A percentile compares a stretch with the other conserved stretches of the same genome.
Evolutionary conservation across 228 moss, liverwort and hornwort genomes (phyloP).

Genomic region (Sphagnum magellanicum): DNA sequence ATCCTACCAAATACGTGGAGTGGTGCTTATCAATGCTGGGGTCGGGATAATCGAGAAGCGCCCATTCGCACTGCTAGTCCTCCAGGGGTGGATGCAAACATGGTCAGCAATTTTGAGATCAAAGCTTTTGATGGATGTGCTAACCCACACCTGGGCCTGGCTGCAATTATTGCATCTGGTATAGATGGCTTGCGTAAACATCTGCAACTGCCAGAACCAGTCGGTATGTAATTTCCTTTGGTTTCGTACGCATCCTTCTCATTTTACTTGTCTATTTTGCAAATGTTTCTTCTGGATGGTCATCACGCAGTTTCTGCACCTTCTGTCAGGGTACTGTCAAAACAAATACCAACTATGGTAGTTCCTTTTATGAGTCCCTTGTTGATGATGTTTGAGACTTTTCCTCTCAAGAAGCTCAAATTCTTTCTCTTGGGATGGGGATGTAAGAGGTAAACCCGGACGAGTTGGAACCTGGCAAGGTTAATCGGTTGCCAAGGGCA

Average conservation of each 20-base stretch:
- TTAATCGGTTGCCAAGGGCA: constrained; percentile 35
- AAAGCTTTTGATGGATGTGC: constrained; percentile 81
- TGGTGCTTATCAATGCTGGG: constrained; percentile 72
- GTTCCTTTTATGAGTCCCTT: neutral
- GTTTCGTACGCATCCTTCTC: no score
- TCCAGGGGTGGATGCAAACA: constrained; percentile 12
- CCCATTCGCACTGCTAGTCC: constrained; percentile 47
- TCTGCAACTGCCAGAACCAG: constrained; percentile 43
- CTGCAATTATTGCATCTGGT: constrained; percentile 72
- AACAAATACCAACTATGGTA: neutral
- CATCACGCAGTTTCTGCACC: neutral
- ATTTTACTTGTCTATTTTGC: no score
- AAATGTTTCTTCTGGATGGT: no score
- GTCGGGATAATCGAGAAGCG: constrained; percentile 64
- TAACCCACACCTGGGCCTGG: constrained; percentile 79
- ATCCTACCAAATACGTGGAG: constrained; percentile 37
- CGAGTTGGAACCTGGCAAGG: constrained; percentile 34
- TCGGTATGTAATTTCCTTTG: constrained; percentile 27
- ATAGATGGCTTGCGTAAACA: constrained; percentile 81
- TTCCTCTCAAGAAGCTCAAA: neutral
- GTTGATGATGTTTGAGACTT: neutral
- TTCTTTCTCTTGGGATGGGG: neutral
- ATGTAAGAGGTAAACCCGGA: constrained; percentile 41
- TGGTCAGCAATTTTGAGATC: constrained; percentile 70
- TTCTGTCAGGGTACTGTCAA: neutral